Percentiles rank a stretch among this genome's conserved stretches.
Evolutionary conservation across 169 alveolate genomes (phyloP).

Genomic region (Cryptosporidium meleagridis): DNA sequence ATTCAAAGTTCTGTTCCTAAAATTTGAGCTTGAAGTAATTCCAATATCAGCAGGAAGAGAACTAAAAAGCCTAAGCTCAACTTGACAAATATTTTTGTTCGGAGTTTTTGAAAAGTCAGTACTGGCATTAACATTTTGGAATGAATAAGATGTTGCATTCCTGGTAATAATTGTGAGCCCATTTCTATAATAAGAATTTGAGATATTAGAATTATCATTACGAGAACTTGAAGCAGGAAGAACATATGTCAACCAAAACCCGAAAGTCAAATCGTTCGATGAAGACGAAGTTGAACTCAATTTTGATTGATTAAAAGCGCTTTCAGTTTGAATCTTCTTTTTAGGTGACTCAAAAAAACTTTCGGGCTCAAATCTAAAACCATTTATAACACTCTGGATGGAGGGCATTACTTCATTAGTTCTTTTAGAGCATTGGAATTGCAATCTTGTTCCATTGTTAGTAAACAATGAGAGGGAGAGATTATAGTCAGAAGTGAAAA

Average conservation of each 20-base stretch:
- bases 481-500: constrained; percentile 36
- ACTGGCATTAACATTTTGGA: constrained; percentile 1
- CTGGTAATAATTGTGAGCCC: constrained; percentile 48
- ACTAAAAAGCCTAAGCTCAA: constrained; percentile 49
- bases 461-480: constrained; percentile 28
- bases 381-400: not conserved
- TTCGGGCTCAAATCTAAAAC: constrained; percentile 1
- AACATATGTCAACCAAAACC: constrained; percentile 62
- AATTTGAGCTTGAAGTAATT: not conserved
- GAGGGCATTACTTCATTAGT: constrained; percentile 36
- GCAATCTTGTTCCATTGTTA: constrained; percentile 49
- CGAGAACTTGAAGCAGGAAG: not conserved
- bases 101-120: constrained; percentile 10
- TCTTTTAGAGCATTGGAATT: constrained; percentile 51
- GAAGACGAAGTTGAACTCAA: not conserved
- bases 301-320: not conserved
- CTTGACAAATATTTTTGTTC: constrained; percentile 13
- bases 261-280: not conserved
- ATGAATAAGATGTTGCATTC: not conserved
- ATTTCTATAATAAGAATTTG: constrained; percentile 38
- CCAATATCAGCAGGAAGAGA: constrained; percentile 64
- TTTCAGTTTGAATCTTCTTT: constrained; percentile 15
- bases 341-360: not conserved
- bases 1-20: not conserved
- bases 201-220: not conserved